Evolutionary conservation across 139 green algal species (phyloP), one percentile per base, ranked within the genome.

Genomic region (Micromonas commoda): DNA sequence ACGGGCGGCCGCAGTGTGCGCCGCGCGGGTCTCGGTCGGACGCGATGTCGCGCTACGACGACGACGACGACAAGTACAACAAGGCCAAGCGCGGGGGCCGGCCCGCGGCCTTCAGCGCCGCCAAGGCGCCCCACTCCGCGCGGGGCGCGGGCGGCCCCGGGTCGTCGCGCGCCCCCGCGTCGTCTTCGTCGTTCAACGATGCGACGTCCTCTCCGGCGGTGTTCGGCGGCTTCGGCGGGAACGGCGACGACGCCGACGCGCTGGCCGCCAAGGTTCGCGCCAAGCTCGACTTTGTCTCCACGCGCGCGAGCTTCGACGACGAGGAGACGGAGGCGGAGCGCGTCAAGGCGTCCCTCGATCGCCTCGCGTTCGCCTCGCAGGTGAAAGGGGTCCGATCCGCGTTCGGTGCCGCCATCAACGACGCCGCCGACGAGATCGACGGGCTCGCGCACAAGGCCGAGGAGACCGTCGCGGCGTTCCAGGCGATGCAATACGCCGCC

Each of bases 401-500:
- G 74, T 38, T 80, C 60, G 57, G 37, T 6, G 23, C 29, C 9
- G 39, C 24, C 31, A 6, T 72, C 6, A 32, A 24, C 0, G 74
- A 80, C 20, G 57, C 57, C 33, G 38, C 4, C 16, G 60, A 72
- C 19, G 74, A 80, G 6, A 28, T 32, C 2, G 53, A 24, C 24
- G 33, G 16, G 63, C 37, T 52, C 60, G 51, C 32, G 29, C 20
- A 21, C 31, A 71, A 73, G 33, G 74, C 61, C 3, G 6, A 28
- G 74, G 74, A 80, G 61, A 52, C 37, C 32, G 1, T 73, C 34
- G 28, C 26, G n/a, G 57, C 16, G 60, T 64, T 80, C 65, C 57
- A 80, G 38, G 74, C 74, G 34, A n/a, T 37, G 74, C 57, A 72
- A 31, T 73, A 73, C 60, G 74, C 74, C 19, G 28, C 74, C 26